Conservation (phyloP, 2,329 filamentous ascomycete species). For the Venturia aucupariae region DNA sequence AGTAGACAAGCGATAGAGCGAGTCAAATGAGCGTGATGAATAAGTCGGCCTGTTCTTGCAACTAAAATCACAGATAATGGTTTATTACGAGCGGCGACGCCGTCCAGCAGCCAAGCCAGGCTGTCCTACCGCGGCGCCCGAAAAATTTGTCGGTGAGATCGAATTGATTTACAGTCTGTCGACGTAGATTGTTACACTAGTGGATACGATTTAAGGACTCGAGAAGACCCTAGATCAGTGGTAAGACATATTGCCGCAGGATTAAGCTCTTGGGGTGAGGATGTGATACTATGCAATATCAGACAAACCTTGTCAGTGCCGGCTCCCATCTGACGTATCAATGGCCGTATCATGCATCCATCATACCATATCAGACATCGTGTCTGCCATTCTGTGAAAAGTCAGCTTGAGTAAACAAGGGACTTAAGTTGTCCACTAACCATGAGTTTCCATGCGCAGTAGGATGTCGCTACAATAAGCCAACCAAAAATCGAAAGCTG, state of each 20-base stretch:
- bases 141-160: neutral
- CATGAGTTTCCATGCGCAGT: neutral
- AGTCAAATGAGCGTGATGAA: neutral
- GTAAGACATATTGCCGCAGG: neutral
- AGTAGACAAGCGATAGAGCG: neutral
- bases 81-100: neutral
- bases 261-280: neutral
- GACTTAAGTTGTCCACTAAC: neutral
- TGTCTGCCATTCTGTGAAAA: neutral
- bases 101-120: neutral
- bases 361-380: neutral
- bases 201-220: neutral
- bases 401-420: neutral
- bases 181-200: neutral
- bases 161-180: neutral
- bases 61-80: neutral
- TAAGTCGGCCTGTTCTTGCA: neutral
- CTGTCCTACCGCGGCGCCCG: neutral
- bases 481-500: neutral
- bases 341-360: neutral
- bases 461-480: neutral
- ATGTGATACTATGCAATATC: neutral
- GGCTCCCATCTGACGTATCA: neutral
- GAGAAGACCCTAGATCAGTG: slow-evolving; percentile 4
- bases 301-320: neutral